phyloP scores from a whole-genome alignment of 2,329 filamentous ascomycete genomes.

The Plectosphaerella cucumerina region DNA sequence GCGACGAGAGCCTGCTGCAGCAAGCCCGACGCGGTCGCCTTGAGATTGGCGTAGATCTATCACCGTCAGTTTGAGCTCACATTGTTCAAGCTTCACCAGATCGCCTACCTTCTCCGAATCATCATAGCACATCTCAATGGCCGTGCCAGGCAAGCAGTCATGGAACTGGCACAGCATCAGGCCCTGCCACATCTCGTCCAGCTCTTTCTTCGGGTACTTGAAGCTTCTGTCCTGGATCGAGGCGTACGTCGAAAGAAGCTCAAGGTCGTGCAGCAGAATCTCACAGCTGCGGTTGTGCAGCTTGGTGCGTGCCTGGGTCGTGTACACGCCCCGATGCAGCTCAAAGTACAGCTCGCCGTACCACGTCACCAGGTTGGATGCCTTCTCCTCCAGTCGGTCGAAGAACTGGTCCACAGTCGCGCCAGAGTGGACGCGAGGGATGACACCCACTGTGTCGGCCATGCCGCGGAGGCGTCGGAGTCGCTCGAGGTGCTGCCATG shows the following conservation, averaged over 20 bases:
- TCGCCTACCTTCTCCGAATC: conserved; percentile 52
- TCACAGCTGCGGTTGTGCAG: conserved; percentile 61
- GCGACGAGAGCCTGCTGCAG: conserved; percentile 48
- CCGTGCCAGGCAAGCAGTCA: conserved; percentile 63
- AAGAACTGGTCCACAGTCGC: conserved; percentile 66
- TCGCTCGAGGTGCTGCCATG: conserved; percentile 62
- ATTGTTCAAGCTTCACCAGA: neutral
- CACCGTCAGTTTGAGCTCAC: neutral
- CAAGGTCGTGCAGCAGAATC: conserved; percentile 60
- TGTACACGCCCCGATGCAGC: conserved; percentile 65
- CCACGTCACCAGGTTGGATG: conserved; percentile 60
- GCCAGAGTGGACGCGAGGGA: conserved; percentile 61
- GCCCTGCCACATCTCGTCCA: conserved; percentile 66
- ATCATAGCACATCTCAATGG: conserved; percentile 67
- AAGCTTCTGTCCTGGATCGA: conserved; percentile 50
- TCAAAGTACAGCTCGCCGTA: conserved; percentile 69
- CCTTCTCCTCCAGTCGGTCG: conserved; percentile 54
- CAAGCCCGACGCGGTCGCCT: conserved; percentile 49
- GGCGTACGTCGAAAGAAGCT: conserved; percentile 60
- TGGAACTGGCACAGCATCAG: conserved; percentile 66
- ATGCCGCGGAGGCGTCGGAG: conserved; percentile 62
- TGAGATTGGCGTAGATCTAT: conserved; percentile 54
- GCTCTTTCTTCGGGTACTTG: conserved; percentile 61
- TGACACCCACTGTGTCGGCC: conserved; percentile 51
- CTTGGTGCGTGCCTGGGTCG: conserved; percentile 67